Conservation (phyloP, 495 filamentous ascomycete genomes). For the Daldinia bambusicola region DNA sequence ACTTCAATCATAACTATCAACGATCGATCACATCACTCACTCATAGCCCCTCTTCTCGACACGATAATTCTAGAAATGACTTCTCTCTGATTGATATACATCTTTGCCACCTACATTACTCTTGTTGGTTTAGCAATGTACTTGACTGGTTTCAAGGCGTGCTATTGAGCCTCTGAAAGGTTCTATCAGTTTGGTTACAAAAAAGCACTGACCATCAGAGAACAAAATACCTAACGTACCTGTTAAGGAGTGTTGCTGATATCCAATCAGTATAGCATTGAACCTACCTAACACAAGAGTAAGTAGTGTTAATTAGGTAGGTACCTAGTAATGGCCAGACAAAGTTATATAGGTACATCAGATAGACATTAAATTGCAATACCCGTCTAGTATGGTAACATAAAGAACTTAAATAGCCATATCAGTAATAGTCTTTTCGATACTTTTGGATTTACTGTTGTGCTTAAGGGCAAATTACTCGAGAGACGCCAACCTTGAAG, state of each 20-base stretch:
- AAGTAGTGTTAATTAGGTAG: neutral
- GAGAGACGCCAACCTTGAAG: too few species aligned
- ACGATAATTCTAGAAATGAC: neutral
- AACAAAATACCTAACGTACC: neutral
- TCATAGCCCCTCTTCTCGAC: neutral
- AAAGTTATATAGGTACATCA: too few species aligned
- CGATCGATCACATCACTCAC: slow-evolving; percentile 14
- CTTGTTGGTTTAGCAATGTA: neutral
- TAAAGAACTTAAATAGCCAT: too few species aligned
- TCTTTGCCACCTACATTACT: neutral
- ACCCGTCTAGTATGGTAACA: too few species aligned
- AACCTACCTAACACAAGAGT: neutral
- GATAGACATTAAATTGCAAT: too few species aligned
- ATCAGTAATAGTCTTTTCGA: too few species aligned
- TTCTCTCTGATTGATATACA: neutral
- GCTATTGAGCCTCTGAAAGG: neutral
- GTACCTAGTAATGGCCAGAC: too few species aligned
- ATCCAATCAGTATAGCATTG: neutral
- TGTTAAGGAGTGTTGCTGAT: neutral
- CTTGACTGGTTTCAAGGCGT: neutral
- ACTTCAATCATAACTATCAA: slow-evolving; percentile 22
- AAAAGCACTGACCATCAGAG: neutral
- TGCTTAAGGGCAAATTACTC: too few species aligned
- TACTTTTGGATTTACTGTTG: too few species aligned
- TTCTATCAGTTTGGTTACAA: neutral